phyloP scores from a whole-genome alignment of 768 basidiomycete species.

The Macrolepiota fuliginosa region DNA sequence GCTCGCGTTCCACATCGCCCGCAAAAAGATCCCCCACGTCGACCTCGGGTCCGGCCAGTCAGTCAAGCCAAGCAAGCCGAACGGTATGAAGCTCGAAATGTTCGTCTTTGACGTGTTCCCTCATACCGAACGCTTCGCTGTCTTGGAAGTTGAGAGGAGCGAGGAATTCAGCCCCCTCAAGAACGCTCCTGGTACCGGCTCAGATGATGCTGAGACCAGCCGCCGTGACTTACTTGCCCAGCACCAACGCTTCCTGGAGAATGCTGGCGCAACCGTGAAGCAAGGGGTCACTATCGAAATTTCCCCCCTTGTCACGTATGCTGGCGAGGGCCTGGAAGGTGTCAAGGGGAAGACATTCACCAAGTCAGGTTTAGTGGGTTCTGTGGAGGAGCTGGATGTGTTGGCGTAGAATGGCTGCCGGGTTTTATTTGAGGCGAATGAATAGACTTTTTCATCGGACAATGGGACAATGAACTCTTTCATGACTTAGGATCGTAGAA shows the following conservation, averaged over 20 bases:
- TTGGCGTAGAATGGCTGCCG: constrained; percentile 40
- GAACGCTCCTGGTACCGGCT: constrained; percentile 90
- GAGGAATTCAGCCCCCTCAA: constrained; percentile 98
- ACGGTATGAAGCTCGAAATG: constrained; percentile 98
- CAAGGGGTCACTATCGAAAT: constrained; percentile 87
- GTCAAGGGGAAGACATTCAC: constrained; percentile 77
- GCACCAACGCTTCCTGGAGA: constrained; percentile 80
- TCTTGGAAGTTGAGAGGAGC: constrained; percentile 82
- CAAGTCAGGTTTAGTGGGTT: constrained; percentile 68
- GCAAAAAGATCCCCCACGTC: constrained; percentile 92
- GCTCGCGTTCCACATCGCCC: constrained; percentile 96
- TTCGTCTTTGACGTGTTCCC: constrained; percentile 99
- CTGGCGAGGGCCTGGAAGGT: constrained; percentile 84
- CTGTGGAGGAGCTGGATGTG: constrained; percentile 69
- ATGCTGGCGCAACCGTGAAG: constrained; percentile 69
- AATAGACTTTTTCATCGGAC: constrained; percentile 4
- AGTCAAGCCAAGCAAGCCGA: constrained; percentile 85
- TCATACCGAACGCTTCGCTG: constrained; percentile 76
- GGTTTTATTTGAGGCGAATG: not conserved
- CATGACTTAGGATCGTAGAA: constrained; percentile 4
- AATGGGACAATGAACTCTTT: constrained; percentile 1
- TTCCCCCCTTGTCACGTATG: constrained; percentile 84
- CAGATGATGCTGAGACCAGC: constrained; percentile 90
- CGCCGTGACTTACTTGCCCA: constrained; percentile 86
- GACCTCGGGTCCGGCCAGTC: constrained; percentile 63